Evolutionary conservation across 495 filamentous ascomycete genomes (phyloP).

Genomic region (Penicillium waksmanii): DNA sequence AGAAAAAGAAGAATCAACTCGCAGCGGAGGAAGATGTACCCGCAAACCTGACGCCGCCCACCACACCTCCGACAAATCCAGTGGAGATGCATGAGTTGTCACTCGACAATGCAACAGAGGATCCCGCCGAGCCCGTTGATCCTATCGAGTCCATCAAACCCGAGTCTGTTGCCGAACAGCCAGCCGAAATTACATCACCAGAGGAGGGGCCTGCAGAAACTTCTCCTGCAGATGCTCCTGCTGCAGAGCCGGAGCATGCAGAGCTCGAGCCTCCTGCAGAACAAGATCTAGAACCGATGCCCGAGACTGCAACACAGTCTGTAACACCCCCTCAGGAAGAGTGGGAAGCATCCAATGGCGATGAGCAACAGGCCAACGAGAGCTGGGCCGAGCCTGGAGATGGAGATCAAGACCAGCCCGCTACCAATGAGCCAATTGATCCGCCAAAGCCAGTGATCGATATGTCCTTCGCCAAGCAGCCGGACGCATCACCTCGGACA

Average conservation of each 20-base stretch:
- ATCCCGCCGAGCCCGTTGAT: conserved; percentile 9
- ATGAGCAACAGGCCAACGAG: conserved; percentile 1
- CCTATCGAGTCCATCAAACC: neutral
- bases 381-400: conserved; percentile 1
- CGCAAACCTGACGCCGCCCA: conserved; percentile 44
- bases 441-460: conserved; percentile 41
- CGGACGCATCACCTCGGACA: conserved; percentile 34
- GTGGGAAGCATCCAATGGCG: neutral
- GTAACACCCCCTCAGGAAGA: neutral
- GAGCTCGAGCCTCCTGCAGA: neutral
- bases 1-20: conserved; percentile 6
- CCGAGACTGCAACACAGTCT: neutral
- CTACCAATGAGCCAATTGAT: conserved; percentile 7
- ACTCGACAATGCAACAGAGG: conserved; percentile 12
- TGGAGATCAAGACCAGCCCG: conserved; percentile 6
- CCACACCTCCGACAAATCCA: conserved; percentile 46
- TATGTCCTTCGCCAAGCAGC: conserved; percentile 47
- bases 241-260: conserved; percentile 1
- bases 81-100: conserved; percentile 16
- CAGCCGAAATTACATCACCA: conserved; percentile 1
- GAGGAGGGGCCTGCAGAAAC: conserved; percentile 4
- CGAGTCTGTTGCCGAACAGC: neutral
- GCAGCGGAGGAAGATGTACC: conserved; percentile 22
- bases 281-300: conserved; percentile 3
- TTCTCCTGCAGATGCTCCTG: neutral